phyloP scores from a whole-genome alignment of 495 filamentous ascomycete species.

The Annulohypoxylon bovei region DNA sequence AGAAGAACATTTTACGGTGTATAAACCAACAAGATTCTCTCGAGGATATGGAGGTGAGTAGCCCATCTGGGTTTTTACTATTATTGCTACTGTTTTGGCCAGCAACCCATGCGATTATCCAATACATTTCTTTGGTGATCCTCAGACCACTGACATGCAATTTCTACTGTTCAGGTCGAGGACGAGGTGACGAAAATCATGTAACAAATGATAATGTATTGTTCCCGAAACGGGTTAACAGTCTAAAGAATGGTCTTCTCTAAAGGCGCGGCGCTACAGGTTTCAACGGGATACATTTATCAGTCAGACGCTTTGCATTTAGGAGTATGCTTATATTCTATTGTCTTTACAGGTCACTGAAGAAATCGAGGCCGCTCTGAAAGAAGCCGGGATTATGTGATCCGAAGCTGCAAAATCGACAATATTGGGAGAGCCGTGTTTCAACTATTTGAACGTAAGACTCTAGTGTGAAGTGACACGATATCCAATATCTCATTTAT shows the following conservation, averaged over 20 bases:
- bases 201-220: slow-evolving; percentile 63
- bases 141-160: slow-evolving; percentile 64
- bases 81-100: slow-evolving; percentile 3
- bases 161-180: slow-evolving; percentile 77
- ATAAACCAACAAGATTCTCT: slow-evolving; percentile 95
- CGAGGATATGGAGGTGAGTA: slow-evolving; percentile 96
- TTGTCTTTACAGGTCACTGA: slow-evolving; percentile 49
- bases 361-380: slow-evolving; percentile 49
- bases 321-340: slow-evolving; percentile 46
- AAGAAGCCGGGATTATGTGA: slow-evolving; percentile 54
- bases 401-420: slow-evolving; percentile 12
- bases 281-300: slow-evolving; percentile 28
- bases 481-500: slow-evolving; percentile 2
- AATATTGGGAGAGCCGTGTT: slow-evolving; percentile 11
- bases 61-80: slow-evolving; percentile 17
- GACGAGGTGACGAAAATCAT: slow-evolving; percentile 97
- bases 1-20: slow-evolving; percentile 95
- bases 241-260: slow-evolving; percentile 13
- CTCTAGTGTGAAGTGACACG: slow-evolving; percentile 30
- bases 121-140: slow-evolving; percentile 36
- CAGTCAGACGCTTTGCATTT: slow-evolving; percentile 34
- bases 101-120: slow-evolving; percentile 1
- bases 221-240: slow-evolving; percentile 33
- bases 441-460: slow-evolving; percentile 25
- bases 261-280: slow-evolving; percentile 34